Evolutionary conservation across 768 basidiomycete genomes (phyloP).

Genomic region (Kwoniella shandongensis): DNA sequence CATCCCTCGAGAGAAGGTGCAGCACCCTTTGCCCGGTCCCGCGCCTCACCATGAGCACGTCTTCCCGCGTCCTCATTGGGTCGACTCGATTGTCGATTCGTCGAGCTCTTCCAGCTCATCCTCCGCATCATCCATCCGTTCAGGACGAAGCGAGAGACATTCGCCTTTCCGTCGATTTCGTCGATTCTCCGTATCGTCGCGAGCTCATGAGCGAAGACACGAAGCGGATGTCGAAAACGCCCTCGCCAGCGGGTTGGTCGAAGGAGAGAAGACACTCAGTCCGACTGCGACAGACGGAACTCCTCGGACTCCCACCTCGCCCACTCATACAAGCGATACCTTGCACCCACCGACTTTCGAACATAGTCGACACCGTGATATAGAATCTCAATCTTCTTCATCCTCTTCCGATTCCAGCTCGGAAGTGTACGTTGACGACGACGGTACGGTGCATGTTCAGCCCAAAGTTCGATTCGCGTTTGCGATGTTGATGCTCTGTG

Average conservation of each 20-base stretch:
- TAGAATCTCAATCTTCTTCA: slow-evolving; percentile 5
- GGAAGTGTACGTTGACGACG: slow-evolving; percentile 22
- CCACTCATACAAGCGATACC: neutral
- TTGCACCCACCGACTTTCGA: neutral
- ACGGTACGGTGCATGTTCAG: slow-evolving; percentile 21
- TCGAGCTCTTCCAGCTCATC: slow-evolving; percentile 22
- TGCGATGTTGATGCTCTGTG: slow-evolving; percentile 35
- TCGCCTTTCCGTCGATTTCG: slow-evolving; percentile 26
- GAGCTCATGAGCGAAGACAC: neutral
- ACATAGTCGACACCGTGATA: slow-evolving; percentile 3
- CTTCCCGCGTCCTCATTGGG: slow-evolving; percentile 49
- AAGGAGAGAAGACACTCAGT: slow-evolving; percentile 8
- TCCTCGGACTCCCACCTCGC: neutral
- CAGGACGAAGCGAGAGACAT: slow-evolving; percentile 10
- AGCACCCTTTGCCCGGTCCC: slow-evolving; percentile 42
- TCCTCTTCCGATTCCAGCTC: neutral
- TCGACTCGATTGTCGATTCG: slow-evolving; percentile 35
- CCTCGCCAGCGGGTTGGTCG: neutral
- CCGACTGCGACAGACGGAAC: slow-evolving; percentile 3
- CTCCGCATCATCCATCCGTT: slow-evolving; percentile 20
- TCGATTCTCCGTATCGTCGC: slow-evolving; percentile 9
- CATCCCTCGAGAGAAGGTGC: slow-evolving; percentile 23
- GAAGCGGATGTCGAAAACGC: slow-evolving; percentile 10
- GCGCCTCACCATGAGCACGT: slow-evolving; percentile 34
- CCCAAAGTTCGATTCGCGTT: slow-evolving; percentile 36